Conservation (phyloP, 805 yeast genomes). For the Teunomyces funiuensis region DNA sequence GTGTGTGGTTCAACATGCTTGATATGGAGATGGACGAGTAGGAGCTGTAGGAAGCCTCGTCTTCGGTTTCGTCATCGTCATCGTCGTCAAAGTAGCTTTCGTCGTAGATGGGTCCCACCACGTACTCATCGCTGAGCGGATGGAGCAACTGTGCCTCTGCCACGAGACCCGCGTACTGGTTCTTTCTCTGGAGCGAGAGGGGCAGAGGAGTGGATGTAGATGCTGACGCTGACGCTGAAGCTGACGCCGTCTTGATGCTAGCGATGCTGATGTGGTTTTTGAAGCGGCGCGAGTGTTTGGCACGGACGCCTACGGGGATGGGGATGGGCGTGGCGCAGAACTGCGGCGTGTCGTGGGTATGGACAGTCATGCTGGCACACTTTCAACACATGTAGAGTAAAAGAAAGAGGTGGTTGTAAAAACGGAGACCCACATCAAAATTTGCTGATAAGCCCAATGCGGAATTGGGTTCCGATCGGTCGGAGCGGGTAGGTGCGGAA, state of each 20-base stretch:
- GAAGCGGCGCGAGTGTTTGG: not conserved
- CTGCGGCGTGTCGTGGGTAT: not conserved
- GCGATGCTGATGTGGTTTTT: not conserved
- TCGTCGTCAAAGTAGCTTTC: slow-evolving; percentile 5
- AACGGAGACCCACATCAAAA: not conserved
- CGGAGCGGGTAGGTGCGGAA: no score
- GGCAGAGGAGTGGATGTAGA: not conserved
- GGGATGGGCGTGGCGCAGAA: not conserved
- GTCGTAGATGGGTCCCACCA: slow-evolving; percentile 2
- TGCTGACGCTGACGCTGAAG: not conserved
- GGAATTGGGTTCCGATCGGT: not conserved
- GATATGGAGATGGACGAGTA: not conserved
- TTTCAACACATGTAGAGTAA: not conserved
- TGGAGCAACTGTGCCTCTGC: slow-evolving; percentile 5
- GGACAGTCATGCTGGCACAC: not conserved
- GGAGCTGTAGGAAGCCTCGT: slow-evolving; percentile 5
- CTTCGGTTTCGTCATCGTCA: slow-evolving; percentile 1
- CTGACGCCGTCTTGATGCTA: not conserved
- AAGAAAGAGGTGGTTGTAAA: not conserved
- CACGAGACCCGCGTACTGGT: not conserved
- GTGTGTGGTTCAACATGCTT: no score
- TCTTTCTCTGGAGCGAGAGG: slow-evolving; percentile 3
- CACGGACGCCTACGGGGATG: not conserved
- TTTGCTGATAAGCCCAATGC: not conserved
- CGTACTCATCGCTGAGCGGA: slow-evolving; percentile 10